Base-by-base conservation (phyloP, 495 filamentous ascomycete species). In the Neurospora intermedia region DNA sequence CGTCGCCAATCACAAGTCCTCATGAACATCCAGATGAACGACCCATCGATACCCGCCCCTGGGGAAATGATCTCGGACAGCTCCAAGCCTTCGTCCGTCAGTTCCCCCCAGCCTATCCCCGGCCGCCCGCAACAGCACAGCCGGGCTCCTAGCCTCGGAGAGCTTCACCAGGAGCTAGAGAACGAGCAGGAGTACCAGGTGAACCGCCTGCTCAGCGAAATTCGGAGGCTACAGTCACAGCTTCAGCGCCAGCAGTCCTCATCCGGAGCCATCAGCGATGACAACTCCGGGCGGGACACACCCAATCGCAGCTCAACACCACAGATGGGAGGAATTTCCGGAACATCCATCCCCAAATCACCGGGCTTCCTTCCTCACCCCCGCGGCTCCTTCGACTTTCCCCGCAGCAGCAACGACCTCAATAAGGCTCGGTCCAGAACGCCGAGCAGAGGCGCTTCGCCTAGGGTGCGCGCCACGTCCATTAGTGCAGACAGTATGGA, bases 121-220 rank as follows among this genome's bases (percentile, higher is more conserved):
- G 82, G 82, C 5, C 91, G 88, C 43, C 89, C 91, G 16, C 84
- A 89, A 9, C 89, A 90, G 75, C 91, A 92, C 74, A 80, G 80
- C 71, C 84, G 87, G 11, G 83, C 92, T 10, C 94, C 94, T 1
- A 97, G 93, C 72, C 81, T 98, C 62, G 95, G 95, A n/a, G 95
- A 98, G 81, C 85, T 99, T 45, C 94, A 98, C 78, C 95, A 99
- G 77, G 93, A 97, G 79, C 85, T 98, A 8, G 96, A 99, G 81
- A 92, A 91, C 69, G 96, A 99, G 79, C 94, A 97, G 81, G 96
- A 99, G 81, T 93, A 90, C 13, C 95, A 97, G 83, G 96, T 99
- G 81, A 98, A 98, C 78, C 91, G 95, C 41, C 89, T 99, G 1
- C 86, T 99, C 20, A 88, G 89, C 70, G 92, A 96, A 88, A 98